Evolutionary conservation across 176 grass and related monocot species (phyloP).

Genomic region (Rhynchospora tenuis): DNA sequence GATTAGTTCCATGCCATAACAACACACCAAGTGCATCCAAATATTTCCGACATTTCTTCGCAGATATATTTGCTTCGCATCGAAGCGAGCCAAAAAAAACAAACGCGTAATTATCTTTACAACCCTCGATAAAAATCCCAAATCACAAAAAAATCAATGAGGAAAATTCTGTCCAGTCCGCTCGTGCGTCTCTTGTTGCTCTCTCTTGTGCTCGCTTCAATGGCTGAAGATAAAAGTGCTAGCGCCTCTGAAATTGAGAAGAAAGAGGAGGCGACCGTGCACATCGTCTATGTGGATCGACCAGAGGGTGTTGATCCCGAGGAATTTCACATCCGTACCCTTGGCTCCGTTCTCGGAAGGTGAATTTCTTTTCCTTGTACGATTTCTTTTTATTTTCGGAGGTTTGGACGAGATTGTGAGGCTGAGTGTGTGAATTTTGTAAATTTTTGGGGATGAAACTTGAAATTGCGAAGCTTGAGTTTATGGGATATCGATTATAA

Average conservation of each 20-base stretch:
- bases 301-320: conserved; percentile 60
- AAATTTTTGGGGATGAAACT: background rate
- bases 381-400: background rate
- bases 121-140: background rate
- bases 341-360: conserved; percentile 66
- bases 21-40: background rate
- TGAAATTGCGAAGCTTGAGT: background rate
- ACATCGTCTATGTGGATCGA: conserved; percentile 76
- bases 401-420: background rate
- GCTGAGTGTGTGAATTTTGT: background rate
- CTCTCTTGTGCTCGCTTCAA: background rate
- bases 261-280: conserved; percentile 47
- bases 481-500: too few relatives aligned
- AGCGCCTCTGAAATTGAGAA: background rate
- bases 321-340: conserved; percentile 84
- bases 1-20: background rate
- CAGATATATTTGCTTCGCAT: background rate
- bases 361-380: conserved; percentile 13
- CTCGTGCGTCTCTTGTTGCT: conserved; percentile 7
- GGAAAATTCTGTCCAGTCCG: background rate
- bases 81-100: background rate
- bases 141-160: background rate
- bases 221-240: background rate
- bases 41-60: background rate
- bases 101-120: background rate